These are phyloP conservation scores for Paralagenidium karlingii DNA, from an alignment of 352 stramenopile species.

Conservation along the genomic window DNA sequence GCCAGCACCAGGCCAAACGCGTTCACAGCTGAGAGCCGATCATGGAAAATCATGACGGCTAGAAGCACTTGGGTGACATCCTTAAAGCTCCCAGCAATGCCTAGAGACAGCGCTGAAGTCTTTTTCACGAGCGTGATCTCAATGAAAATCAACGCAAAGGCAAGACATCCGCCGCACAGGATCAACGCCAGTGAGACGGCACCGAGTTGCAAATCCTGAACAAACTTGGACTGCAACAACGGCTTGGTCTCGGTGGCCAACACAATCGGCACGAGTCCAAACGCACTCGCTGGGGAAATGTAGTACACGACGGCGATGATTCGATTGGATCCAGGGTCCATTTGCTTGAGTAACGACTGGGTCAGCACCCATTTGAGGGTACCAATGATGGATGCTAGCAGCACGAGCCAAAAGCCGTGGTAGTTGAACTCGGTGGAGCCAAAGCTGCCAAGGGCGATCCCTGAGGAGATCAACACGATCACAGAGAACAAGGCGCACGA, in stretches of 20 bases:
- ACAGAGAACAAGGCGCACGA: conserved; percentile 34
- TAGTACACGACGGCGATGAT: conserved; percentile 76
- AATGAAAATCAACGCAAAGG: conserved; percentile 70
- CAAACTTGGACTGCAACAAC: conserved; percentile 43
- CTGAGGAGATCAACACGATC: conserved; percentile 54
- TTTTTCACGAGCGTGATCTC: conserved; percentile 74
- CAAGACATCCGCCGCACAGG: conserved; percentile 47
- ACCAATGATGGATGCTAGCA: conserved; percentile 52
- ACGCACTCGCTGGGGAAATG: conserved; percentile 58
- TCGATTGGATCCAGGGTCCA: conserved; percentile 30
- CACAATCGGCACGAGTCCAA: conserved; percentile 58
- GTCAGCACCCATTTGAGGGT: conserved; percentile 73
- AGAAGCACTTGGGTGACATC: conserved; percentile 72
- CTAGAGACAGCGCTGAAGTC: conserved; percentile 67
- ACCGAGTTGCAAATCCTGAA: conserved; percentile 29
- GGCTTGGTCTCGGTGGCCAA: conserved; percentile 29
- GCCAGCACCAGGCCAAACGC: conserved; percentile 50
- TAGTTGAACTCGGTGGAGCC: conserved; percentile 62
- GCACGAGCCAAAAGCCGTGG: conserved; percentile 54
- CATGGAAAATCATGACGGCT: conserved; percentile 62
- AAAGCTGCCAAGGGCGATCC: conserved; percentile 62
- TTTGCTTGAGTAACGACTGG: conserved; percentile 60
- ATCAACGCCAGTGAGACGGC: conserved; percentile 44
- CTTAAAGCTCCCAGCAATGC: conserved; percentile 69
- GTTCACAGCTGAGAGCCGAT: conserved; percentile 50